Percentiles rank a stretch among this genome's conserved stretches.
These are phyloP conservation scores for Alternaria novae-zelandiae DNA, from an alignment of 2,329 filamentous ascomycete species.

Conservation along the genomic window DNA sequence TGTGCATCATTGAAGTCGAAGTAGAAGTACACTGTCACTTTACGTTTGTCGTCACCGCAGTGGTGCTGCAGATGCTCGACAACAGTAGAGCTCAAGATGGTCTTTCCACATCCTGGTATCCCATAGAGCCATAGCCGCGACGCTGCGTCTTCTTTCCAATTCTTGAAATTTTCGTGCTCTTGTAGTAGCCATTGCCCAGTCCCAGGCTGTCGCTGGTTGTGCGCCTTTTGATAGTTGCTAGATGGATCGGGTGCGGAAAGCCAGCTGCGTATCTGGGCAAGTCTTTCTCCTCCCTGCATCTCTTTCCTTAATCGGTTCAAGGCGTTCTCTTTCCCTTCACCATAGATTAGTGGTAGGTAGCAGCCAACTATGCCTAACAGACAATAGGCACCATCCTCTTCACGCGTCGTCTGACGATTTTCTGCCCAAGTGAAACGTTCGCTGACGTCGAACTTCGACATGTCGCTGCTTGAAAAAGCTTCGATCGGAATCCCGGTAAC, in stretches of 20 bases:
- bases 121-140: slow-evolving; percentile 51
- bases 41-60: slow-evolving; percentile 8
- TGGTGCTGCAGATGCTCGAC: slow-evolving; percentile 37
- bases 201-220: slow-evolving; percentile 34
- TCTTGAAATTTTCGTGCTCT: slow-evolving; percentile 24
- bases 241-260: slow-evolving; percentile 47
- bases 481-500: slow-evolving; percentile 12
- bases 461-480: slow-evolving; percentile 3
- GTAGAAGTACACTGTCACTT: slow-evolving; percentile 33
- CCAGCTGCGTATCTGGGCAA: slow-evolving; percentile 30
- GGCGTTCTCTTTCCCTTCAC: slow-evolving; percentile 18
- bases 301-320: slow-evolving; percentile 14
- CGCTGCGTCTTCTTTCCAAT: slow-evolving; percentile 39
- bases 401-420: slow-evolving; percentile 26
- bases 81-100: slow-evolving; percentile 49
- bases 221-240: slow-evolving; percentile 42
- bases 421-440: slow-evolving; percentile 29
- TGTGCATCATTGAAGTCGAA: slow-evolving; percentile 48
- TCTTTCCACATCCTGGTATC: slow-evolving; percentile 54
- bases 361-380: slow-evolving; percentile 22
- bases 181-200: slow-evolving; percentile 49
- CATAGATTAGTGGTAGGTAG: slow-evolving; percentile 16
- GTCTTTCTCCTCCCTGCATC: not conserved
- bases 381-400: slow-evolving; percentile 25
- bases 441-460: slow-evolving; percentile 13